Base-by-base conservation (phyloP, 73 alveolate genomes). In the Breviolum minutum region DNA sequence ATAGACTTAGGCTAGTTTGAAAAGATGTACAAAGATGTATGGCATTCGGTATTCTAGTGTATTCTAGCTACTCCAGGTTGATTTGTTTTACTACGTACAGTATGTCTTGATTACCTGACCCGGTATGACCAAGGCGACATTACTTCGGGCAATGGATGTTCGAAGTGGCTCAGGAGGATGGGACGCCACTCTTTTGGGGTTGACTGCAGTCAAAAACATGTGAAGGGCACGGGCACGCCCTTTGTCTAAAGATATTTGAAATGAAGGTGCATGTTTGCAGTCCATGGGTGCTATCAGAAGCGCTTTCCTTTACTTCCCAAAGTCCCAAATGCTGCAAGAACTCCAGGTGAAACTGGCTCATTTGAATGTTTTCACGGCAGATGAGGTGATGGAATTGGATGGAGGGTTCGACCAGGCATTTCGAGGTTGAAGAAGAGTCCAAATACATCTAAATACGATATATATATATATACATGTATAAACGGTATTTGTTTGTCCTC, bases 91-190 rank as follows among this genome's bases (percentile, higher is more conserved):
- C 54, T 40, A 40, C 54, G n/a, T 40, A 40, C 54, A 40, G 54
- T 40, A 40, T 40, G 54, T 40, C 0, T 40, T 40, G 3, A 40
- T 40, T 40, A 40, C 54, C 54, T 40, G 54, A 40, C 54, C 54
- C 54, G 54, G 54, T 40, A 40, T 40, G 54, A 20, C 81, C 54
- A 0, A 92, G 98, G 98, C 98, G 98, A n/a, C 98, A 92, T 32
- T 92, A 92, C 98, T 92, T 92, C 17, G 98, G 98, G 69, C 91
- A 73, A 32, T 92, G 98, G 98, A 92, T 92, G 98, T 60, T 61
- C 40, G 98, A 92, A n/a, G 91, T 92, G 54, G 86, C 90, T 6
- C 70, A 61, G 79, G 98, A 92, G 89, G 98, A 79, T 63, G 26
- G 63, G 32, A 63, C 22, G 1, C 63, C 87, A 32, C 27, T 5